Conservation (phyloP, 352 stramenopile species). For the Pythium guiyangense region DNA sequence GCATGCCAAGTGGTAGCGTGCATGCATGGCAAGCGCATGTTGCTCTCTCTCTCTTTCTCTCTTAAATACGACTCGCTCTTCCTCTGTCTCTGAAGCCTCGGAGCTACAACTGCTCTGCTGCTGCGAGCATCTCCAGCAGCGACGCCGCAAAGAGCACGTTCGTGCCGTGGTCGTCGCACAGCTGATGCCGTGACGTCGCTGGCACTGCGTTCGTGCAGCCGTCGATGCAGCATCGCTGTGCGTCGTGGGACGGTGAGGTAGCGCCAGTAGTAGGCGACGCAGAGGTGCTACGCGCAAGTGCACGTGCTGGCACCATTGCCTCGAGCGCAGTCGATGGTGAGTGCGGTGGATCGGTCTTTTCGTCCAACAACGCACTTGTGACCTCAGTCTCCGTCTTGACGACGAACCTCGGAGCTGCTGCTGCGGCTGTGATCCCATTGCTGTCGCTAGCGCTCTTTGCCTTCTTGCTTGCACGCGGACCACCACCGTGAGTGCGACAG, state of each 20-base stretch:
- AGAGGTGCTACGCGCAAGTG: no score
- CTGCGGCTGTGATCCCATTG: background rate
- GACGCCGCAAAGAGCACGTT: conserved; percentile 13
- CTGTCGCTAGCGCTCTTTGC: background rate
- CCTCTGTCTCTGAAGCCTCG: no score
- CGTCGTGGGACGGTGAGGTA: background rate
- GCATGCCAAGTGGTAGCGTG: background rate
- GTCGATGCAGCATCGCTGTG: background rate
- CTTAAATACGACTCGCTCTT: no score
- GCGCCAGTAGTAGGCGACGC: no score
- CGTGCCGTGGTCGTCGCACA: conserved; percentile 13
- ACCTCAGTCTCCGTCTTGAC: background rate
- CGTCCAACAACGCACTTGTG: background rate
- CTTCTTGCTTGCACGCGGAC: conserved; percentile 16
- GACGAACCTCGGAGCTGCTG: background rate
- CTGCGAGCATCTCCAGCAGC: conserved; percentile 14
- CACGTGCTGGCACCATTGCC: no score
- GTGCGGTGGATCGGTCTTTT: no score
- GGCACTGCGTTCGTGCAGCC: conserved; percentile 5
- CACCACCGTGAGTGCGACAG: conserved; percentile 41
- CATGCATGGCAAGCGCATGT: conserved; percentile 4
- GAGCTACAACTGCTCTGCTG: background rate
- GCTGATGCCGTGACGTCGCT: background rate
- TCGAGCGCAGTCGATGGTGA: no score
- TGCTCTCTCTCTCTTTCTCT: conserved; percentile 1